Percentiles rank a stretch among this genome's conserved stretches.
These are phyloP conservation scores for Pseudozyma hubeiensis DNA, from an alignment of 1,284 basidiomycete species.

Conservation along the genomic window DNA sequence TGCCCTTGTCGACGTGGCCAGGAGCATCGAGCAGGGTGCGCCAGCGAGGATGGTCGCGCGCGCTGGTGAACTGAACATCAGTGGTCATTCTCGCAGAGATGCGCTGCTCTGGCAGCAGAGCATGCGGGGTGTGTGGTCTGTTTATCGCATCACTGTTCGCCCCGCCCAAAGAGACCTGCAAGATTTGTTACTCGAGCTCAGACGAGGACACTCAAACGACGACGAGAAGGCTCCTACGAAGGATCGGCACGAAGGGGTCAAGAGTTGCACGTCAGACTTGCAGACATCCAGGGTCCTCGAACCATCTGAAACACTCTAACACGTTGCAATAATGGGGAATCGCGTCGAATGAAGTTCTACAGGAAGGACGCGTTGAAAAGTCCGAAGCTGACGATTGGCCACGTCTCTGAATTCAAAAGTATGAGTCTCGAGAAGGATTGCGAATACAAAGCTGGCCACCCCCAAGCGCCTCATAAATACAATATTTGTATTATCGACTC, in stretches of 20 bases:
- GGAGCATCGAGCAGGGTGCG: slow-evolving; percentile 15
- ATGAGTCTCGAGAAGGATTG: slow-evolving; percentile 3
- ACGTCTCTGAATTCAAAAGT: slow-evolving; percentile 1
- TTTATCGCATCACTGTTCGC: no score
- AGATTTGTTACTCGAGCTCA: no score
- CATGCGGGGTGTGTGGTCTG: neutral
- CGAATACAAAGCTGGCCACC: slow-evolving; percentile 13
- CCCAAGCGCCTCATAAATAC: neutral
- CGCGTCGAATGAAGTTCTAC: slow-evolving; percentile 24
- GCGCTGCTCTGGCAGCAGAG: neutral
- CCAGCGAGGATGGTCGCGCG: slow-evolving; percentile 41
- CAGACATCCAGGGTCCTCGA: no score
- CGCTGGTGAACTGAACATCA: slow-evolving; percentile 3
- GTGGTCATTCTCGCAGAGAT: slow-evolving; percentile 6
- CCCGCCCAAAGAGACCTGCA: no score
- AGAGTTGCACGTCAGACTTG: no score
- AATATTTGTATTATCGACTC: slow-evolving; percentile 17
- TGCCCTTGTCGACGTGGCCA: neutral
- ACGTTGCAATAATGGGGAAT: neutral
- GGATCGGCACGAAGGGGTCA: no score
- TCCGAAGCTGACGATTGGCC: neutral
- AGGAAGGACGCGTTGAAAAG: neutral
- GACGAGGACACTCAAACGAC: no score
- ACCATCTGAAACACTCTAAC: no score
- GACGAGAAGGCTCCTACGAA: no score